phyloP scores from a whole-genome alignment of 2,329 filamentous ascomycete species.

The Diaporthe vexans region DNA sequence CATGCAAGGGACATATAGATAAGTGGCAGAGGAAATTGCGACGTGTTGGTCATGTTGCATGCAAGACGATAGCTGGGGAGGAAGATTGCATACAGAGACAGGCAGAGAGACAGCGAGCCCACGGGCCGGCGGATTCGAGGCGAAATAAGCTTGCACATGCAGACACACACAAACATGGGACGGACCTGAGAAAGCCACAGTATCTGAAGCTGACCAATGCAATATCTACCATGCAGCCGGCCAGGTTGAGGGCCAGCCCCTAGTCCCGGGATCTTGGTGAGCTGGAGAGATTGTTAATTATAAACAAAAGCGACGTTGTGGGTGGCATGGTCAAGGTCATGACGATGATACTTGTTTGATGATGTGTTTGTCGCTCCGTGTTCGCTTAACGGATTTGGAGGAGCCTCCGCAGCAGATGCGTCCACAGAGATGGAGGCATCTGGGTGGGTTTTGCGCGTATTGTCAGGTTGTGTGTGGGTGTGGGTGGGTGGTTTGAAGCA shows the following conservation, averaged over 20 bases:
- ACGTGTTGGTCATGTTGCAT: constrained; percentile 7
- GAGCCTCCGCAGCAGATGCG: background rate
- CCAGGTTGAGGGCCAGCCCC: constrained; percentile 1
- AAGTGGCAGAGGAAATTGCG: constrained; percentile 25
- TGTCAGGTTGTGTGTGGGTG: background rate
- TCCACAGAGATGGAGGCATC: background rate
- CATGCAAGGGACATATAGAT: background rate
- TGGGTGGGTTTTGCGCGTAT: background rate
- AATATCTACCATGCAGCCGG: background rate
- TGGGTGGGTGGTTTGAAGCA: background rate
- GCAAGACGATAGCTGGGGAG: background rate
- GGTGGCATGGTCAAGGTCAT: constrained; percentile 16
- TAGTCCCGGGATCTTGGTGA: constrained; percentile 1
- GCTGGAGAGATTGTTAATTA: constrained; percentile 24
- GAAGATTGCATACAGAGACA: constrained; percentile 5
- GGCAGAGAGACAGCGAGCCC: background rate
- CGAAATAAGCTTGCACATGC: constrained; percentile 18
- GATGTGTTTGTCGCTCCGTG: constrained; percentile 15
- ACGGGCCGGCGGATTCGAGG: constrained; percentile 19
- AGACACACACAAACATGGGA: constrained; percentile 17
- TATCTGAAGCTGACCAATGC: constrained; percentile 16
- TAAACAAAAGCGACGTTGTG: constrained; percentile 22
- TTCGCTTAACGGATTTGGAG: constrained; percentile 23
- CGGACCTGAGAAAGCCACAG: constrained; percentile 22
- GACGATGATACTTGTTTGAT: constrained; percentile 32